Conservation (phyloP, 1,139 yeast genomes). For the Blastobotrys niveus region DNA sequence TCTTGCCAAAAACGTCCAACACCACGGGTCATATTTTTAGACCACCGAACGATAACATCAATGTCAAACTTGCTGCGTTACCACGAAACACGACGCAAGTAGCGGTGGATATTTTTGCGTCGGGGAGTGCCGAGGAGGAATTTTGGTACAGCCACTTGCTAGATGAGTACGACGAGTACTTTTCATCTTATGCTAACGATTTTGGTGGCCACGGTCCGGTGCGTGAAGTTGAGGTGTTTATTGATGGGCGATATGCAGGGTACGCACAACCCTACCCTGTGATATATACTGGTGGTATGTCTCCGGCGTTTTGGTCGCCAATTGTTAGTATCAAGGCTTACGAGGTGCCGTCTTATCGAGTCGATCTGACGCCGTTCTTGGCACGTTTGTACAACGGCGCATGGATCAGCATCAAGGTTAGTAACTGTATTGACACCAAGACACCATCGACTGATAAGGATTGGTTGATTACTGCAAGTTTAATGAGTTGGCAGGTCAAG, state of each 20-base stretch:
- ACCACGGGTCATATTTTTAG: constrained; percentile 11
- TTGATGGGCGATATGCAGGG: constrained; percentile 34
- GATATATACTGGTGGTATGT: constrained; percentile 70
- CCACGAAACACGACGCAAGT: constrained; percentile 57
- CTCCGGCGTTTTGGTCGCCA: constrained; percentile 76
- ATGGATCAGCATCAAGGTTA: constrained; percentile 36
- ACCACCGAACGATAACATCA: constrained; percentile 27
- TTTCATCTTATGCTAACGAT: constrained; percentile 29
- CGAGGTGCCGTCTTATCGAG: constrained; percentile 58
- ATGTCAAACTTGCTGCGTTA: constrained; percentile 35
- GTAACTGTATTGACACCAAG: constrained; percentile 44
- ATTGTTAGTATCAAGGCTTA: constrained; percentile 68
- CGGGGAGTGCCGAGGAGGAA: constrained; percentile 77
- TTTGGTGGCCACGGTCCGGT: constrained; percentile 51
- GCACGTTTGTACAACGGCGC: constrained; percentile 52
- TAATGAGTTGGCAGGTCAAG: constrained; percentile 53
- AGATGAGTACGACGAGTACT: constrained; percentile 42
- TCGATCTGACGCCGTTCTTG: constrained; percentile 62
- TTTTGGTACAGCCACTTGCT: constrained; percentile 71
- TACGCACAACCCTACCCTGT: constrained; percentile 40
- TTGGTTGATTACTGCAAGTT: constrained; percentile 68
- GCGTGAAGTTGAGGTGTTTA: constrained; percentile 34
- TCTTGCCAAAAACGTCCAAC: background rate
- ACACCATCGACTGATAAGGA: constrained; percentile 44
- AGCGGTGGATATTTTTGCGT: constrained; percentile 54